phyloP scores from a whole-genome alignment of 2,329 filamentous ascomycete genomes.

The Verticillium albo-atrum region DNA sequence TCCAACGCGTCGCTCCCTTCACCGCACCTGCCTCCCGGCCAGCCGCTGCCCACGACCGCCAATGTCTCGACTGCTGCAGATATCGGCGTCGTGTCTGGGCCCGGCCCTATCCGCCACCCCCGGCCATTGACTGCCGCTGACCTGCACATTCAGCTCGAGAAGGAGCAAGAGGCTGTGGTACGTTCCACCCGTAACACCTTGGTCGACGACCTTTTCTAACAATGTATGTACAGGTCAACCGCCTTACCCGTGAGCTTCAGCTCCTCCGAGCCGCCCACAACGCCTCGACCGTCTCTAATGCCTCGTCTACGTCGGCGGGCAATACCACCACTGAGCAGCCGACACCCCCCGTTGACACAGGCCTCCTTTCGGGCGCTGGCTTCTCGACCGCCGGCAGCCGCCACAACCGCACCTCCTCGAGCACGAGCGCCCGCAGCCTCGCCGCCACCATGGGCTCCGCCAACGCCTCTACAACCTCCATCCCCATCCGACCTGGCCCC shows the following conservation, averaged over 20 bases:
- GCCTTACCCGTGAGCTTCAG: constrained; percentile 82
- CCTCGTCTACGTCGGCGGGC: constrained; percentile 57
- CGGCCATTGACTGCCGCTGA: constrained; percentile 84
- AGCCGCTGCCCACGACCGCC: constrained; percentile 21
- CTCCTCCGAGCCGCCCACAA: constrained; percentile 71
- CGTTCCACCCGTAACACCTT: constrained; percentile 20
- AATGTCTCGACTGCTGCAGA: constrained; percentile 17
- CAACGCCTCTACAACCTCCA: constrained; percentile 30
- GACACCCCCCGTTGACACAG: constrained; percentile 36
- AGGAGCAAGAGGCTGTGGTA: constrained; percentile 92
- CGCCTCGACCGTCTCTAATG: constrained; percentile 60
- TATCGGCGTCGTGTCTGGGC: constrained; percentile 48
- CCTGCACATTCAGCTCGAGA: constrained; percentile 83
- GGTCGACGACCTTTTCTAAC: constrained; percentile 1
- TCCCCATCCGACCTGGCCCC: constrained; percentile 41
- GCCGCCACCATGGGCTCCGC: constrained; percentile 34
- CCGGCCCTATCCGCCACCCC: constrained; percentile 78
- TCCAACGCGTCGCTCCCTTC: constrained; percentile 26
- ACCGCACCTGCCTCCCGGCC: constrained; percentile 22
- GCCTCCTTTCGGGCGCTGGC: constrained; percentile 52
- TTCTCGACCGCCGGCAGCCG: constrained; percentile 46
- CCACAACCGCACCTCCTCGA: constrained; percentile 56
- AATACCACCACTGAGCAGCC: constrained; percentile 41
- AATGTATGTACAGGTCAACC: constrained; percentile 65
- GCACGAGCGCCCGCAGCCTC: constrained; percentile 49